These are phyloP conservation scores for Alopecurus myosuroides DNA, from an alignment of 176 grass and related monocot species.

Conservation along the genomic window DNA sequence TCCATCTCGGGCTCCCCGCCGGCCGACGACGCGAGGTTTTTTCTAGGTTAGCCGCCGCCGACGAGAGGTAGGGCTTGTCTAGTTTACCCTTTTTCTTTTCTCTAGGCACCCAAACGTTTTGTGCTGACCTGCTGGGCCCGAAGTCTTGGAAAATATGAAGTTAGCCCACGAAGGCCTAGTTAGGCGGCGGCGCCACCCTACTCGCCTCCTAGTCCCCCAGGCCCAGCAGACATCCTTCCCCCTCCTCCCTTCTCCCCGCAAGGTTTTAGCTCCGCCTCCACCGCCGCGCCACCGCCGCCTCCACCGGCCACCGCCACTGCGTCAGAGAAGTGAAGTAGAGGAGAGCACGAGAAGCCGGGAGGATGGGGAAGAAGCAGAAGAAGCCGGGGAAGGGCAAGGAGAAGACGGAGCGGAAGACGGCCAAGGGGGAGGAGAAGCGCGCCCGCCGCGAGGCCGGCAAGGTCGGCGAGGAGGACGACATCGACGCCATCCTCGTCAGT, in stretches of 20 bases:
- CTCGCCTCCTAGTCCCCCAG: not conserved
- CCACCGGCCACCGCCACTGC: not conserved
- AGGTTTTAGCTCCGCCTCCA: conserved; percentile 25
- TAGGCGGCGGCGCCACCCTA: not conserved
- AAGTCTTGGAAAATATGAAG: not conserved
- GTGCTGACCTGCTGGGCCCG: not conserved
- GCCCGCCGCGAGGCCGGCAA: conserved; percentile 68
- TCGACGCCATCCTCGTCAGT: conserved; percentile 88
- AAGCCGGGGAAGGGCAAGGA: conserved; percentile 92
- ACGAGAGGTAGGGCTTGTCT: not conserved
- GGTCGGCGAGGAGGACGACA: conserved; percentile 85
- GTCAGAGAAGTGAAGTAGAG: not conserved
- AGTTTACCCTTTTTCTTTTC: not conserved
- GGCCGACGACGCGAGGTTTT: no score
- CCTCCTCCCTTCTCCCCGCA: not conserved
- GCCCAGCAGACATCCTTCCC: not conserved
- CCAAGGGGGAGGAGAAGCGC: conserved; percentile 85
- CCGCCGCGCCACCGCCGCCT: not conserved
- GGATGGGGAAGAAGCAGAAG: conserved; percentile 96
- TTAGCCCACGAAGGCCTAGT: not conserved
- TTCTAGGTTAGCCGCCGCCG: not conserved
- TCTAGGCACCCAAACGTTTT: not conserved
- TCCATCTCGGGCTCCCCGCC: not conserved
- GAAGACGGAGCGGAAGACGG: conserved; percentile 91
- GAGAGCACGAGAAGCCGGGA: not conserved